phyloP scores from a whole-genome alignment of 169 alveolate genomes.

The Plasmodium fragile region DNA sequence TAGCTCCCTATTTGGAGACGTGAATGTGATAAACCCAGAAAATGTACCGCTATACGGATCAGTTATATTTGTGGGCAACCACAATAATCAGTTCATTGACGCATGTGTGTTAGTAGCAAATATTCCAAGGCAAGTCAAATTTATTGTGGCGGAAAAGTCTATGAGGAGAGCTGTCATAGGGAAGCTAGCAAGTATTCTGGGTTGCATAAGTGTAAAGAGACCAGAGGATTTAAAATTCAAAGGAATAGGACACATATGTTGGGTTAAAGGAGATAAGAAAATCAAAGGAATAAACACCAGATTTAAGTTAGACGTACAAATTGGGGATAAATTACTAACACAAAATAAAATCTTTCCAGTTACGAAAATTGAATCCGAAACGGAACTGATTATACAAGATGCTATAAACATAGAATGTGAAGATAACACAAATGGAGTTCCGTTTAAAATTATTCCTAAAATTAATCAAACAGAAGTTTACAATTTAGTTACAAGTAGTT shows the following conservation, averaged over 20 bases:
- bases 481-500: constrained; percentile 89
- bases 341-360: constrained; percentile 83
- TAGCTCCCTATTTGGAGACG: constrained; percentile 77
- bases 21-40: constrained; percentile 90
- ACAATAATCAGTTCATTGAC: constrained; percentile 93
- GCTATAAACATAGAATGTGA: constrained; percentile 79
- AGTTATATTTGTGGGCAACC: constrained; percentile 93
- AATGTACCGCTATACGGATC: constrained; percentile 93
- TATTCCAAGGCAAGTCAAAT: constrained; percentile 92
- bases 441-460: constrained; percentile 90
- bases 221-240: constrained; percentile 90
- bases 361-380: constrained; percentile 89
- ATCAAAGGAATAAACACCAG: constrained; percentile 89
- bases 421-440: constrained; percentile 80
- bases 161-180: constrained; percentile 89
- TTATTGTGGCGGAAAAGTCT: constrained; percentile 89
- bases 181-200: constrained; percentile 88
- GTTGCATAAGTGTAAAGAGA: constrained; percentile 91
- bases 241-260: constrained; percentile 88
- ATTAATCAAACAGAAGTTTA: constrained; percentile 93
- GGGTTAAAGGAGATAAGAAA: constrained; percentile 79
- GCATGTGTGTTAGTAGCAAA: constrained; percentile 91
- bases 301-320: constrained; percentile 88
- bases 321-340: constrained; percentile 89
- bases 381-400: constrained; percentile 86